Base-by-base conservation (phyloP, 768 basidiomycete genomes). In the Trametes elegans region DNA sequence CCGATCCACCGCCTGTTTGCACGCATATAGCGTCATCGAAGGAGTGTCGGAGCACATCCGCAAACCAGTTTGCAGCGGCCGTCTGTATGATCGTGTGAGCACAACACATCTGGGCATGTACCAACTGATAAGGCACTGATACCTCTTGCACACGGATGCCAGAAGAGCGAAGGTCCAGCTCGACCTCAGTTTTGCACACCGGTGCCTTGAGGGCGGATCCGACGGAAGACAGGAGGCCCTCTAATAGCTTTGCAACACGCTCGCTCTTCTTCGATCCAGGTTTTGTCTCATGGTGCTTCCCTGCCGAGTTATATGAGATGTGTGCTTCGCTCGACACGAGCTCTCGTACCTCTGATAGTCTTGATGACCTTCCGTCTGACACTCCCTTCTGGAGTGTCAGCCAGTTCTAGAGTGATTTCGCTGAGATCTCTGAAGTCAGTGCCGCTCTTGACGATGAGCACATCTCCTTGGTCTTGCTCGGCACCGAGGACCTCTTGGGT, bases 391-490 rank as follows among this genome's bases (percentile, higher is more conserved):
- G 88, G 79, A 1, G 85, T 77, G 45, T 81, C 72, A 24, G 74
- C 71, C 13, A 95, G 72, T 52, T 83, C 82, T 19, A 96, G 70
- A 0, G 70, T 75, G 39, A 93, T 72, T 57, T 90, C 88, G 47
- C 90, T 91, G 29, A 95, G 72, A 59, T 95, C 92, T 32, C 88
- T 81, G 66, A 96, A 96, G 71, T 96, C 92, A 2, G 86, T 89
- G 7, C 93, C 93, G 64, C 90, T 93, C 71, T 95, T 95, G 56
- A 93, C 74, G 18, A 88, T 76, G 18, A 91, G 73, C 27, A 88
- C 74, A 44, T 88, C 83, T 3, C 88, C 88, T 1, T 79, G 64
- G 60, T 91, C 90, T n/a, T 72, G 74, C 62, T 91, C 88, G 6
- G 83, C 82, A 26, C 88, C 92, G 14, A 87, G 76, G 26, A 80